Evolutionary conservation across 1,139 yeast genomes (phyloP).

Genomic region (Blastobotrys capitulatus): DNA sequence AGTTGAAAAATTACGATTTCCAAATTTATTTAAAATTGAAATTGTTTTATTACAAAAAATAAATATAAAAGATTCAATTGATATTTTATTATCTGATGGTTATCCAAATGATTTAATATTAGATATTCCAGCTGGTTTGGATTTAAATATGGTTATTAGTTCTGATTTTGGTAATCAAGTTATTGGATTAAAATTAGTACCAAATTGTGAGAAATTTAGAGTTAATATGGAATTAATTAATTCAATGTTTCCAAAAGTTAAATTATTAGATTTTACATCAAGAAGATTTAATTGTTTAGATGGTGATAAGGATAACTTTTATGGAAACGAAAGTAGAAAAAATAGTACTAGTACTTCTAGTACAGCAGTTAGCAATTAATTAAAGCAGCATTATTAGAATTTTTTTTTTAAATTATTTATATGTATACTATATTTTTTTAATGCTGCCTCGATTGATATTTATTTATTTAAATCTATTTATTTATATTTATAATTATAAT

Average conservation of each 20-base stretch:
- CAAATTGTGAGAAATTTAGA: constrained; percentile 2
- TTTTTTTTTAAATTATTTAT: no score
- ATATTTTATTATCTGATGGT: neutral
- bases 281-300: neutral
- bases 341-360: no score
- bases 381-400: no score
- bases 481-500: no score
- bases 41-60: neutral
- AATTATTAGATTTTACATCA: neutral
- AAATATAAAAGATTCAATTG: neutral
- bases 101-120: neutral
- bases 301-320: no score
- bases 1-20: constrained; percentile 1
- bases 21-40: neutral
- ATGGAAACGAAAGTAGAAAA: no score
- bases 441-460: no score
- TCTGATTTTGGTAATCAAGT: neutral
- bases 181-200: neutral
- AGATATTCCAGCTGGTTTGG: constrained; percentile 2
- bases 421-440: no score
- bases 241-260: constrained; percentile 2
- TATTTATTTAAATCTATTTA: no score
- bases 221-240: neutral
- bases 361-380: no score
- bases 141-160: neutral